Base-by-base conservation (phyloP, 768 basidiomycete genomes). In the Pleurotus tuoliensis region DNA sequence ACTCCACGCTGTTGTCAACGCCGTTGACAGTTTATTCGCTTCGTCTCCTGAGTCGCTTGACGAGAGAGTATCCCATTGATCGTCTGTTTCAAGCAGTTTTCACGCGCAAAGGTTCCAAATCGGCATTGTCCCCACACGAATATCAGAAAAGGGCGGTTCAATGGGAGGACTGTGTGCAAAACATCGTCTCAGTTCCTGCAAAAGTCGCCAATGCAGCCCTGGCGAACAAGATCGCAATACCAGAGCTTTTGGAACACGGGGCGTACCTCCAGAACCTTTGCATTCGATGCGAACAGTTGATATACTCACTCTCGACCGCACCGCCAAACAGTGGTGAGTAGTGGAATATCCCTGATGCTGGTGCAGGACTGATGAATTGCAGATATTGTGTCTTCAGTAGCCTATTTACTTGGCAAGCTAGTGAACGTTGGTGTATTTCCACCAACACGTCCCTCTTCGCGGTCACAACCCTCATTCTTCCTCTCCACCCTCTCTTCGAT, bases 111-210 rank as follows among this genome's bases (percentile, higher is more conserved):
- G 34, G 61, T 55, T 15, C 43, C 54, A 5, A 66, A 24, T 38
- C 50, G 18, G 22, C 18, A 16, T 15, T 24, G 24, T 53, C 13
- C 25, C 3, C 22, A 11, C 27, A 71, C 48, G 61, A 59, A 2
- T 46, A 47, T 43, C 54, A 60, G 24, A 70, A 68, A 56, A 67
- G 66, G 40, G 70, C 67, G 30, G 62, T 80, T 18, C 63, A 65
- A 45, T 97, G 94, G 94, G 88, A 91, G 61, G 88, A 93, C 61
- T 83, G 79, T 60, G 81, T 94, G 20, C 82, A 81, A 30, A 79
- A 82, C 57, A 53, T 86, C 2, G 75, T 86, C 49, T 76, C 82
- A 13, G 70, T 95, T 6, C 93, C 95, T 34, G 74, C 76, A n/a
- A 92, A 85, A 68, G 82, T 89, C 6, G 86, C 89, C 20, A 97